Base-by-base conservation (phyloP, 306 rosid genomes). In the Acacia melanoxylon region DNA sequence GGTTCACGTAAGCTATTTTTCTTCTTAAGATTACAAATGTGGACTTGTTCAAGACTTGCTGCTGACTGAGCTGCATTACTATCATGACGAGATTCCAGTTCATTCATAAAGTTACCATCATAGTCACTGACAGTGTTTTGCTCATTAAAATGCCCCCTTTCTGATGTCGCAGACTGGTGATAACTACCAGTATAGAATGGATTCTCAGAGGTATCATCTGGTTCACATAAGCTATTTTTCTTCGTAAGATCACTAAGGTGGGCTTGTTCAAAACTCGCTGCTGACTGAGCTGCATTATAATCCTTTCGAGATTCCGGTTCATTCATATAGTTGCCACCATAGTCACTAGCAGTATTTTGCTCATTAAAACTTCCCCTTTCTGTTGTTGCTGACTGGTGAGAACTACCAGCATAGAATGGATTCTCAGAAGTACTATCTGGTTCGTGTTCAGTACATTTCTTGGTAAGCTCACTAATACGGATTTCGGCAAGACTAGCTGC, bases 31-130 rank as follows among this genome's bases (percentile, higher is more conserved):
- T 92, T 94, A 1, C 68, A 82, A 54, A 90, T 95, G 74, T 94
- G 92, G 78, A 85, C 78, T 84, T 92, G 95, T 35, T 97, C 97
- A 82, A 95, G 91, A 82, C 89, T 93, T 78, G 98, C 98, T 48
- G 94, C 97, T 17, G 93, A 70, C 71, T 95, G 93, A 83, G 99
- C 98, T 6, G 99, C 93, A 67, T 17, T 31, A 29, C 31, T 7
- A 15, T 31, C 70, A 42, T 65, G 22, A 31, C 16, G 12, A 29
- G 42, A 13, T 65, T 29, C 22, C 13, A 12, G 44, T 29, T 14
- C 22, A 65, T 65, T 65, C 12, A 15, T 31, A 65, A 29, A 2
- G 40, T 65, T 31, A 20, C 51, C 82, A 54, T 51, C 76, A 54
- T 88, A 80, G 81, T 72, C 77, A 45, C 85, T 85, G 5, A 54